These are phyloP conservation scores for Citrus trifoliata DNA, from an alignment of 345 rosid genomes.

Conservation along the genomic window DNA sequence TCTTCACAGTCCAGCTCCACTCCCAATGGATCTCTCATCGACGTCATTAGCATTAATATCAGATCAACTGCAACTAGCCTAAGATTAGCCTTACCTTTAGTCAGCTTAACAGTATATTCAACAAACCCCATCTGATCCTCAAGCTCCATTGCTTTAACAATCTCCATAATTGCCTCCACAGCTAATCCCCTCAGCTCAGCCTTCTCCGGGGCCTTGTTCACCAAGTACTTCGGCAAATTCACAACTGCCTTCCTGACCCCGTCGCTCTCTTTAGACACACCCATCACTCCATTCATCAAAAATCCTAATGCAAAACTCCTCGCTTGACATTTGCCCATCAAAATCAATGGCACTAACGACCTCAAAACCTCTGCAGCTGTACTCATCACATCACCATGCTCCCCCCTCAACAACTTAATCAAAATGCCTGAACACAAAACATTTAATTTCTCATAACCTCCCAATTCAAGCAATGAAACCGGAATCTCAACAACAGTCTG, in stretches of 20 bases:
- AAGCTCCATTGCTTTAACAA: conserved; percentile 54
- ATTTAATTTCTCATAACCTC: conserved; percentile 34
- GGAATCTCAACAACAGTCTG: conserved; percentile 71
- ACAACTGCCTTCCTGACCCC: conserved; percentile 52
- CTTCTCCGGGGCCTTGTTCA: conserved; percentile 82
- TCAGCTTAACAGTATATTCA: conserved; percentile 62
- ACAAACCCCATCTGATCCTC: conserved; percentile 51
- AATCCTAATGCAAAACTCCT: conserved; percentile 68
- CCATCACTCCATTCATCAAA: conserved; percentile 39
- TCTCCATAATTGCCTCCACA: conserved; percentile 75
- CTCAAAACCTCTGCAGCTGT: conserved; percentile 71
- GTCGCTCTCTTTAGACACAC: conserved; percentile 29
- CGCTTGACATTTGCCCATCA: conserved; percentile 58
- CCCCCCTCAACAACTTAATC: conserved; percentile 46
- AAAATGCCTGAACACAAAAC: conserved; percentile 56
- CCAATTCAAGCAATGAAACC: conserved; percentile 32
- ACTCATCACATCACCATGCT: conserved; percentile 59
- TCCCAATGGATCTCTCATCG: conserved; percentile 47
- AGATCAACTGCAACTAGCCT: conserved; percentile 84
- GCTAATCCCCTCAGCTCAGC: conserved; percentile 79
- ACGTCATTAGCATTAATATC: conserved; percentile 50
- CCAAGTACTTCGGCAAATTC: conserved; percentile 67
- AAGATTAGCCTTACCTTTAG: conserved; percentile 63
- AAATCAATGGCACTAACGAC: conserved; percentile 56
- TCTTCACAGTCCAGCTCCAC: conserved; percentile 23